phyloP scores from a whole-genome alignment of 1,284 basidiomycete species.

The Trametes polyzona region DNA sequence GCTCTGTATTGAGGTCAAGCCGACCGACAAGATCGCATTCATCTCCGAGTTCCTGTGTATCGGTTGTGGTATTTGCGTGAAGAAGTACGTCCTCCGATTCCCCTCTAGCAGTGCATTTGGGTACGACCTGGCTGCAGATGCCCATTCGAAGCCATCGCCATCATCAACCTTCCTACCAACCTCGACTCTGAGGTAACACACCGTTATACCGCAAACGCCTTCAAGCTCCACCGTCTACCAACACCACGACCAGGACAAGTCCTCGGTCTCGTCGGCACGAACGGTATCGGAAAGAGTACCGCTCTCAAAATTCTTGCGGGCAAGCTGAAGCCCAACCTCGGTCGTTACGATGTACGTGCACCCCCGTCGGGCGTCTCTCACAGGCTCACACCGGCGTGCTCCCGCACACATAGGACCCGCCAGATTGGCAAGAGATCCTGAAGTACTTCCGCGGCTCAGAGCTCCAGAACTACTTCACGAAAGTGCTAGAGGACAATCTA shows the following conservation, averaged over 20 bases:
- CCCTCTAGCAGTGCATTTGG: conserved; percentile 8
- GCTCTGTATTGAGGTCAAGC: conserved; percentile 95
- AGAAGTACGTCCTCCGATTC: conserved; percentile 70
- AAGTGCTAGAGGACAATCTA: conserved; percentile 96
- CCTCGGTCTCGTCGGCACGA: conserved; percentile 93
- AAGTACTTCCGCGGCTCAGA: conserved; percentile 99
- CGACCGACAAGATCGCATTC: conserved; percentile 94
- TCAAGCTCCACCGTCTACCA: conserved; percentile 96
- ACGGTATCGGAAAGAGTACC: conserved; percentile 98
- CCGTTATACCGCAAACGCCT: conserved; percentile 95
- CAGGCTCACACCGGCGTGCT: neutral
- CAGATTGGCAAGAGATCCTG: conserved; percentile 98
- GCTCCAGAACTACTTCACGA: conserved; percentile 95
- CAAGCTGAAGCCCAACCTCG: conserved; percentile 93
- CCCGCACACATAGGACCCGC: conserved; percentile 72
- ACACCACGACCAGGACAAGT: conserved; percentile 96
- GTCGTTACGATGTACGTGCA: conserved; percentile 80
- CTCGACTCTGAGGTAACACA: conserved; percentile 94
- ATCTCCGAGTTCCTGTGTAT: conserved; percentile 97
- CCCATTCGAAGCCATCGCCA: conserved; percentile 96
- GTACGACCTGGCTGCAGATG: conserved; percentile 58
- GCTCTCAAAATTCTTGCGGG: conserved; percentile 95
- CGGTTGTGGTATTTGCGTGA: conserved; percentile 98
- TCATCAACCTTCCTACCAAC: conserved; percentile 97
- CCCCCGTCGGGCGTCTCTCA: conserved; percentile 1